Base-by-base conservation (phyloP, 148 eudicot genomes). In the Rheum nobile region DNA sequence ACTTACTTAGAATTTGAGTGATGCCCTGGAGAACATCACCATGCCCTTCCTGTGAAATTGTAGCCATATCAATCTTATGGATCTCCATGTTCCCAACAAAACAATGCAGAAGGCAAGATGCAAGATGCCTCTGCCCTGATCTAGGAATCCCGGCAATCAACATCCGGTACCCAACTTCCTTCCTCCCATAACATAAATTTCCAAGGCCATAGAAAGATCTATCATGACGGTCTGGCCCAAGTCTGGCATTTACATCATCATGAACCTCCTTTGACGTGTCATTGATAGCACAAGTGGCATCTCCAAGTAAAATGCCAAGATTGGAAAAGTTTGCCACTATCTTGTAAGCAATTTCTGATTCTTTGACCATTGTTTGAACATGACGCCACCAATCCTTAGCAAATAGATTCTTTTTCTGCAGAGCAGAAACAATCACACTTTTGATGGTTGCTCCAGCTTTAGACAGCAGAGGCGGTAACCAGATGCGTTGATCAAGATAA, bases 121-220 rank as follows among this genome's bases (percentile, higher is more conserved):
- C 97, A 75, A 94, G 90, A 89, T 94, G 92, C 82, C 80, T 87
- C 83, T 94, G 98, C 24, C 97, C 98, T 81, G 90, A 86, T 75
- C 90, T 83, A 65, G 96, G 91, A 80, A 78, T 82, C 76, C 98
- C 98, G 52, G 93, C 84, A 77, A 94, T 86, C 85, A 94, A 74
- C 75, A 89, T 76, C 70, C 89, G 83, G 80, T 84, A 91, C 39
- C 98, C 97, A 43, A 75, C 78, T 74, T 87, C 88, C 82, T 79
- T 85, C 42, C 78, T 80, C 63, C 80, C 74, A 81, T 48, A 47
- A 67, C 84, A 75, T 55, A 80, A 50, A 78, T 82, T 87, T 75
- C 79, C 77, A 54, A 77, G 74, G 76, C 81, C 80, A 81, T 80
- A 69, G 68, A 83, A 83, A 76, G 84, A 63, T 72, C 76, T 75